These are phyloP conservation scores for Colletotrichum abscissum DNA, from an alignment of 2,329 filamentous ascomycete genomes.

Conservation along the genomic window DNA sequence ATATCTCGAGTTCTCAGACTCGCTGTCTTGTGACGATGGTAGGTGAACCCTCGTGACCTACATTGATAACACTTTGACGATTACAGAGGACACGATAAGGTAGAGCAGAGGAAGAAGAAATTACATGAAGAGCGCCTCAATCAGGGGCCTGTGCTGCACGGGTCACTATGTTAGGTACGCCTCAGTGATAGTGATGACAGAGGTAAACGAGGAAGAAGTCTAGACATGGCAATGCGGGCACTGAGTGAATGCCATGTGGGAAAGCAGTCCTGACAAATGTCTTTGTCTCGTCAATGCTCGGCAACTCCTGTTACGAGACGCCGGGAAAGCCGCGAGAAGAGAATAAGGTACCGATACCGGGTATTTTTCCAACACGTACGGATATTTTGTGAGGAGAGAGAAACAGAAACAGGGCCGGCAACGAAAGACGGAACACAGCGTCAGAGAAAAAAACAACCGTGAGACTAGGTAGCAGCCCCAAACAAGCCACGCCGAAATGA, in stretches of 20 bases:
- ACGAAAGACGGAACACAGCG: not conserved
- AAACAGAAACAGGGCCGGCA: not conserved
- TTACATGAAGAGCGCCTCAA: not conserved
- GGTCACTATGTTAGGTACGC: not conserved
- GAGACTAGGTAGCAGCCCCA: not conserved
- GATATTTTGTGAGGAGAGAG: not conserved
- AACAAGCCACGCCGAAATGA: not conserved
- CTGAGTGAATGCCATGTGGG: slow-evolving; percentile 9
- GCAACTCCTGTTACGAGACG: slow-evolving; percentile 5
- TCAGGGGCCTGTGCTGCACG: not conserved
- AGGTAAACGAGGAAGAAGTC: not conserved
- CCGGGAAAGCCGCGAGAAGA: not conserved
- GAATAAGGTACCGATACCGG: no score
- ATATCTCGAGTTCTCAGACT: slow-evolving; percentile 1
- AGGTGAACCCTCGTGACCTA: not conserved
- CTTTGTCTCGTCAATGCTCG: slow-evolving; percentile 20
- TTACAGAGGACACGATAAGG: not conserved
- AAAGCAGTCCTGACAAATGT: slow-evolving; percentile 19
- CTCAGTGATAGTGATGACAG: not conserved
- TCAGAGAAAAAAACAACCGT: not conserved
- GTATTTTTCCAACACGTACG: not conserved
- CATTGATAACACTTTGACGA: slow-evolving; percentile 5
- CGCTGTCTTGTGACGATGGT: slow-evolving; percentile 12
- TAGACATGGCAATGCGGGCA: not conserved
- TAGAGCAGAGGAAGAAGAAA: not conserved